Evolutionary conservation across 1,139 yeast genomes (phyloP), one percentile per base, ranked within the genome.

Genomic region (Saccharomycopsis crataegensis): DNA sequence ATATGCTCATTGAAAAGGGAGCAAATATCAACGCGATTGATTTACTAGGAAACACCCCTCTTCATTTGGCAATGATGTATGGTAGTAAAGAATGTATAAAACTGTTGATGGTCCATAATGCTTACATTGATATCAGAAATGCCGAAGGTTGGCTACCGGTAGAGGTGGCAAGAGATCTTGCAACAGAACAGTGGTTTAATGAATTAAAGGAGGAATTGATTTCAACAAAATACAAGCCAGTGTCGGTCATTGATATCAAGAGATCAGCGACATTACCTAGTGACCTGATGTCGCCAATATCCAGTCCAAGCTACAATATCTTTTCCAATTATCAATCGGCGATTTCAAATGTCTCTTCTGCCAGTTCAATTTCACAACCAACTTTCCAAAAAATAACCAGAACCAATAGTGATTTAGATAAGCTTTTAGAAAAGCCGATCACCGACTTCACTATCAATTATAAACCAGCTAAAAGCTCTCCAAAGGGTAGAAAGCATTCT

Each of bases 41-140:
- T 63, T 72, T 69, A 33, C 71, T 77, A 40, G 94, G 93, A 2
- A 85, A 88, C 64, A 82, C 93, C 11, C 82, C 94, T 6, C 68
- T 91, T 36, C 98, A 91, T 66, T 68, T 86, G 22, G 89, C 96
- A 8, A 81, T 90, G 61, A 88, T 88, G 58, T 82, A 78, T 63
- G 96, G 95, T 4, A 79, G 81, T 58, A 64, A 79, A 32, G 79
- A 79, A 49, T 85, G 94, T 56, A 70, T 87, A 52, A 77, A 80
- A 57, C 73, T 82, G 31, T 68, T 91, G 41, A 66, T 86, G 1
- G 74, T 73, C 44, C 75, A 79, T 43, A 70, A 75, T 36, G 80
- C 81, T 1, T 75, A 78, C 54, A 72, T 74, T 38, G 70, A 72
- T 16, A 66, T 76, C 17, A 70, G 74, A 48, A 90, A 90, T 65